These are phyloP conservation scores for Endothia cerciana DNA, from an alignment of 2,329 filamentous ascomycete genomes.

Conservation along the genomic window DNA sequence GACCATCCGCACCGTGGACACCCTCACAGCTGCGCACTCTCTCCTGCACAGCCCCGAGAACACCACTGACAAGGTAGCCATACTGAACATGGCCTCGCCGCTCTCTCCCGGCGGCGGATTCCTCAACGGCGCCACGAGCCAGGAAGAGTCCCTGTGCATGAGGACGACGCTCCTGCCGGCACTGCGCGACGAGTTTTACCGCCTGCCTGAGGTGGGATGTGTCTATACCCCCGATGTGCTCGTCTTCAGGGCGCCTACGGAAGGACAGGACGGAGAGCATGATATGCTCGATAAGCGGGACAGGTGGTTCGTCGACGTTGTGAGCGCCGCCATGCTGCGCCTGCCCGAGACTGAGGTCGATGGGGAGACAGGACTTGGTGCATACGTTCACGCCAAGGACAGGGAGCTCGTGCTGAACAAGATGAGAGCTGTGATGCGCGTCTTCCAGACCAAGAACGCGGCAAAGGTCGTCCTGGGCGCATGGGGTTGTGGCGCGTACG, in stretches of 20 bases:
- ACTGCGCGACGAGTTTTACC: constrained; percentile 61
- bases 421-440: constrained; percentile 61
- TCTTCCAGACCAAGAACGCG: constrained; percentile 50
- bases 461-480: constrained; percentile 61
- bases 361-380: constrained; percentile 37
- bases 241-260: constrained; percentile 53
- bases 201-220: constrained; percentile 60
- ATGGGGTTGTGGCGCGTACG: constrained; percentile 68
- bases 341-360: constrained; percentile 55
- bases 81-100: constrained; percentile 46
- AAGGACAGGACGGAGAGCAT: constrained; percentile 27
- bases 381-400: constrained; percentile 52
- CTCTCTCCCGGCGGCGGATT: constrained; percentile 65
- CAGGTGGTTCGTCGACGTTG: constrained; percentile 62
- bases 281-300: constrained; percentile 46
- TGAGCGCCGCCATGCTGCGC: constrained; percentile 61
- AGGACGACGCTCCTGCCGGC: constrained; percentile 64
- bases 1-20: constrained; percentile 17
- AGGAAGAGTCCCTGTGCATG: constrained; percentile 66
- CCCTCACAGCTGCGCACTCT: constrained; percentile 18
- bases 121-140: constrained; percentile 60
- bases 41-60: constrained; percentile 7
- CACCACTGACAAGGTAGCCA: constrained; percentile 10
- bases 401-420: constrained; percentile 55
- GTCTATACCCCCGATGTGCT: constrained; percentile 62